Conservation (phyloP, 2,329 filamentous ascomycete species). For the Scedosporium apiospermum region DNA sequence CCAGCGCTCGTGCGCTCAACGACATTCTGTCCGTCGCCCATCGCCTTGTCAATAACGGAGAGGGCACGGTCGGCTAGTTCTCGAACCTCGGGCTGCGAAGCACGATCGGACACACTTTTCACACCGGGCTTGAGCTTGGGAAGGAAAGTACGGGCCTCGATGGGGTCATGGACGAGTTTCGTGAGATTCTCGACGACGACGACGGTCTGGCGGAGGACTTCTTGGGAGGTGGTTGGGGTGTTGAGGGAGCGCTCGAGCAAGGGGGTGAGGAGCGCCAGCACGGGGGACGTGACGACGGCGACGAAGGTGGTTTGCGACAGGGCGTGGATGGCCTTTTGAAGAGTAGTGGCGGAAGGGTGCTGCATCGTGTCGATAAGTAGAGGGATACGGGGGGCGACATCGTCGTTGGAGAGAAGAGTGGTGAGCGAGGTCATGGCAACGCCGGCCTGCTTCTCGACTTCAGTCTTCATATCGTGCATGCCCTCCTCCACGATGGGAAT, state of each 20-base stretch:
- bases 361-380: slow-evolving; percentile 93
- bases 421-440: slow-evolving; percentile 89
- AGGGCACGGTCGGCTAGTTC: slow-evolving; percentile 78
- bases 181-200: slow-evolving; percentile 97
- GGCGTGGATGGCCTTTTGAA: slow-evolving; percentile 94
- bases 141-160: slow-evolving; percentile 89
- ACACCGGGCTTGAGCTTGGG: slow-evolving; percentile 93
- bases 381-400: slow-evolving; percentile 85
- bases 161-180: slow-evolving; percentile 89
- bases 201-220: slow-evolving; percentile 89
- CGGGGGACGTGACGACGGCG: slow-evolving; percentile 87
- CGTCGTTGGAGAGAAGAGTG: slow-evolving; percentile 88
- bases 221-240: slow-evolving; percentile 81
- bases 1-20: slow-evolving; percentile 59
- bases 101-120: slow-evolving; percentile 75
- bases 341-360: slow-evolving; percentile 75
- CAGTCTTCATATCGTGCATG: slow-evolving; percentile 93
- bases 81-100: slow-evolving; percentile 88
- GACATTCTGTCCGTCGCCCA: slow-evolving; percentile 61
- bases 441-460: slow-evolving; percentile 81
- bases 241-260: slow-evolving; percentile 91
- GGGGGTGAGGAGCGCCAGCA: slow-evolving; percentile 87
- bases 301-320: slow-evolving; percentile 98
- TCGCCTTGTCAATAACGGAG: slow-evolving; percentile 85
- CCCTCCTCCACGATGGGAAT: slow-evolving; percentile 86